Conservation (phyloP, 2,329 filamentous ascomycete genomes). For the Botrytis aclada region DNA sequence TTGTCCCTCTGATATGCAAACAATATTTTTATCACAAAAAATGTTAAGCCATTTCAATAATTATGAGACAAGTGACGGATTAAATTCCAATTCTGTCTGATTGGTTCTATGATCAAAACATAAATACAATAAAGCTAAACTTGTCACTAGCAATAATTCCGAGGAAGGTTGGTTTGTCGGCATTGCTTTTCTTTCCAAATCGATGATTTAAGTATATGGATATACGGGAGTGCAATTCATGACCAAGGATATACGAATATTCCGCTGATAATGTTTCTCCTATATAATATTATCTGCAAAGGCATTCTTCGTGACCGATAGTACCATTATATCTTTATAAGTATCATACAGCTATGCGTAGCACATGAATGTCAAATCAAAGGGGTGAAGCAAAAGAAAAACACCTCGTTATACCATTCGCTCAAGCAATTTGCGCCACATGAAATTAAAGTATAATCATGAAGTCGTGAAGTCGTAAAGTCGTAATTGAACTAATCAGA, state of each 20-base stretch:
- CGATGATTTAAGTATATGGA: not conserved
- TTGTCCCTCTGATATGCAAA: not conserved
- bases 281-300: not conserved
- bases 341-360: not conserved
- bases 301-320: not conserved
- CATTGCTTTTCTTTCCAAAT: not conserved
- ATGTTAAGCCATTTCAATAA: constrained; percentile 9
- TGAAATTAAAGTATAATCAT: not conserved
- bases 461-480: not conserved
- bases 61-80: not conserved
- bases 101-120: not conserved
- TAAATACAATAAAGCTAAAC: not conserved
- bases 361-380: not conserved
- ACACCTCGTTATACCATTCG: not conserved
- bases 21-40: not conserved
- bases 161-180: not conserved
- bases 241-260: not conserved
- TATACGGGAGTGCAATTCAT: not conserved
- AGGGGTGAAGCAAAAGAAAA: not conserved
- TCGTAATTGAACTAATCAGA: not conserved
- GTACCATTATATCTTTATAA: not conserved
- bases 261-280: not conserved
- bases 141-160: not conserved
- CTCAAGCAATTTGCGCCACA: not conserved
- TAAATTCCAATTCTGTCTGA: not conserved